Conservation (phyloP, 2,329 filamentous ascomycete species). For the Nothophaeocryptopus gaeumannii region DNA sequence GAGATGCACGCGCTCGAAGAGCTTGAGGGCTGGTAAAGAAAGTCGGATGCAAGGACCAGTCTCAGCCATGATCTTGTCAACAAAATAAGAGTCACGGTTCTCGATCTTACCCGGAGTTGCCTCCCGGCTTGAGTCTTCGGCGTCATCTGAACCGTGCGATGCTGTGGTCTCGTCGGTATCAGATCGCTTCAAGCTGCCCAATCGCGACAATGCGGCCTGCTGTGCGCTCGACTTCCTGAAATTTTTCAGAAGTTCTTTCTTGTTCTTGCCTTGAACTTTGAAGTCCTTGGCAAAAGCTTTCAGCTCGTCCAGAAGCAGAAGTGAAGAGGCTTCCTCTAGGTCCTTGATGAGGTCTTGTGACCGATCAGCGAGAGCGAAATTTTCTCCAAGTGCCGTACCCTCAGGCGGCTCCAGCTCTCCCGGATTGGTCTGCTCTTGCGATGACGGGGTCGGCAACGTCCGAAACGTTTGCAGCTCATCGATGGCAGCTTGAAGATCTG, state of each 20-base stretch:
- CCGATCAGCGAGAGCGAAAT: constrained; percentile 76
- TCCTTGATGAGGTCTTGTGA: constrained; percentile 71
- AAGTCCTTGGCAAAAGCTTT: constrained; percentile 80
- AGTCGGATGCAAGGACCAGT: constrained; percentile 83
- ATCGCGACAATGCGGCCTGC: constrained; percentile 68
- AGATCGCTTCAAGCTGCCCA: constrained; percentile 63
- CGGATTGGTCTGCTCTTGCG: constrained; percentile 40
- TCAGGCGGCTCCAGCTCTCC: constrained; percentile 50
- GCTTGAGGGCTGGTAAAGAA: constrained; percentile 65
- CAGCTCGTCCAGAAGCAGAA: constrained; percentile 84
- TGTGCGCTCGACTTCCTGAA: constrained; percentile 70
- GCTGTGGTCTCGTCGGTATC: constrained; percentile 57
- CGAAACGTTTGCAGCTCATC: constrained; percentile 59
- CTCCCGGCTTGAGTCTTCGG: constrained; percentile 35
- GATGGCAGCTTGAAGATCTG: constrained; percentile 67
- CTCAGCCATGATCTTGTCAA: constrained; percentile 71
- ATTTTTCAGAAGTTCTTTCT: constrained; percentile 72
- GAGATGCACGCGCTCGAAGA: constrained; percentile 92
- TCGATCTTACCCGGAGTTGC: constrained; percentile 43
- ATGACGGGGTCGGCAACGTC: constrained; percentile 51
- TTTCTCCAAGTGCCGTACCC: constrained; percentile 50
- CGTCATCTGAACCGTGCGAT: constrained; percentile 41
- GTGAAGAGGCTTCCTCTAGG: constrained; percentile 76
- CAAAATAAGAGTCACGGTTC: constrained; percentile 71
- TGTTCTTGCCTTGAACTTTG: constrained; percentile 84